phyloP scores from a whole-genome alignment of 495 filamentous ascomycete species.

The Saxophila tyrrhenica region DNA sequence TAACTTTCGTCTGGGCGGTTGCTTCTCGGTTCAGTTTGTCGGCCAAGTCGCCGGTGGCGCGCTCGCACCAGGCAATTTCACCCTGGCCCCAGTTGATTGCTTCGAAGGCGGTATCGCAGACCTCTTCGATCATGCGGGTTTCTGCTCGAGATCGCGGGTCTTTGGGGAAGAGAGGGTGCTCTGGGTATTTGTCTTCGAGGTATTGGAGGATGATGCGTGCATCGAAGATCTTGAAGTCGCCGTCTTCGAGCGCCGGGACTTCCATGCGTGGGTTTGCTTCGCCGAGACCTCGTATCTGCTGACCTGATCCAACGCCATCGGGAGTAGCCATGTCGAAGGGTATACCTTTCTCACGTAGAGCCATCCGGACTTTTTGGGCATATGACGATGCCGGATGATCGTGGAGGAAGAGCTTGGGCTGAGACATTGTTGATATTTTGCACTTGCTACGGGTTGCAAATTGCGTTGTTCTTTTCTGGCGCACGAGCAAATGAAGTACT shows the following conservation, averaged over 20 bases:
- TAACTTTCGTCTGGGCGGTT: neutral
- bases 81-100: constrained; percentile 11
- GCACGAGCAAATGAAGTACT: too few relatives aligned
- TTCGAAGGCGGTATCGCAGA: constrained; percentile 10
- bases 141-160: constrained; percentile 2
- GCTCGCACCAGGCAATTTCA: constrained; percentile 4
- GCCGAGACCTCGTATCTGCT: neutral
- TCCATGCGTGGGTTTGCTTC: constrained; percentile 9
- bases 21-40: neutral
- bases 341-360: constrained; percentile 14
- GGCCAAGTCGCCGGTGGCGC: constrained; percentile 4
- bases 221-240: constrained; percentile 17
- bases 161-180: constrained; percentile 2
- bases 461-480: neutral
- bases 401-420: constrained; percentile 10
- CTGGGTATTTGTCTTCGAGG: constrained; percentile 15
- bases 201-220: constrained; percentile 13
- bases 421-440: neutral
- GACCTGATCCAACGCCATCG: constrained; percentile 9
- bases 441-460: neutral
- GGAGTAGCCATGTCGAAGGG: constrained; percentile 5
- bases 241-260: constrained; percentile 14
- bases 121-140: constrained; percentile 15
- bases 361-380: constrained; percentile 16
- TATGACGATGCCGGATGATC: constrained; percentile 12